phyloP scores from a whole-genome alignment of 2,329 filamentous ascomycete species.

The Verticillium alfalfae region DNA sequence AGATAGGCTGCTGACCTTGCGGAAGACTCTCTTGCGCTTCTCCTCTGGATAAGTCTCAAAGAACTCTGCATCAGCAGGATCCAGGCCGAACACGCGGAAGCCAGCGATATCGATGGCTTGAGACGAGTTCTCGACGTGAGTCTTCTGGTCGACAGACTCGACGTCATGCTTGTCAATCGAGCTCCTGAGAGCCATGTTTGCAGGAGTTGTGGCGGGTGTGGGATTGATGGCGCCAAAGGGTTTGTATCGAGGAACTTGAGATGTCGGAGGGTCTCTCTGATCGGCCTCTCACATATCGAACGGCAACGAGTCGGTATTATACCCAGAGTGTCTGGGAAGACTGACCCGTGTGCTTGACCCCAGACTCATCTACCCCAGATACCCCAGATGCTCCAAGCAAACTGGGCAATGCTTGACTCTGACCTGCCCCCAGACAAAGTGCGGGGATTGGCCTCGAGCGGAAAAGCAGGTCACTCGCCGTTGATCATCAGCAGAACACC shows the following conservation, averaged over 20 bases:
- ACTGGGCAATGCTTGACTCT: not conserved
- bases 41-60: conserved; percentile 18
- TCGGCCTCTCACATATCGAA: not conserved
- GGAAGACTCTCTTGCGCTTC: conserved; percentile 15
- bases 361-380: not conserved
- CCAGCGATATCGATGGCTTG: conserved; percentile 18
- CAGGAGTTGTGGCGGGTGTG: not conserved
- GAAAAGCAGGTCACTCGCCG: not conserved
- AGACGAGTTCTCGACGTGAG: conserved; percentile 8
- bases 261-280: not conserved
- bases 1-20: conserved; percentile 6
- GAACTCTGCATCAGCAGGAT: conserved; percentile 21
- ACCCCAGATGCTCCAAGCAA: conserved; percentile 1
- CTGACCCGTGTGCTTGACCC: not conserved
- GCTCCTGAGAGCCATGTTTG: conserved; percentile 2
- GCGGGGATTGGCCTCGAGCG: not conserved
- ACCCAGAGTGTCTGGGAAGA: not conserved
- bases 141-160: conserved; percentile 4
- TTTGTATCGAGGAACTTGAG: not conserved
- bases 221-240: not conserved
- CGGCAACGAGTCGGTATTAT: not conserved
- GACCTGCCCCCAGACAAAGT: not conserved
- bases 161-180: conserved; percentile 9
- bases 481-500: not conserved
- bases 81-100: conserved; percentile 21